A percentile compares a stretch with the other conserved stretches of the same genome.
phyloP scores from a whole-genome alignment of 192 early-diverging fungal genomes.

The Thamnidium elegans region DNA sequence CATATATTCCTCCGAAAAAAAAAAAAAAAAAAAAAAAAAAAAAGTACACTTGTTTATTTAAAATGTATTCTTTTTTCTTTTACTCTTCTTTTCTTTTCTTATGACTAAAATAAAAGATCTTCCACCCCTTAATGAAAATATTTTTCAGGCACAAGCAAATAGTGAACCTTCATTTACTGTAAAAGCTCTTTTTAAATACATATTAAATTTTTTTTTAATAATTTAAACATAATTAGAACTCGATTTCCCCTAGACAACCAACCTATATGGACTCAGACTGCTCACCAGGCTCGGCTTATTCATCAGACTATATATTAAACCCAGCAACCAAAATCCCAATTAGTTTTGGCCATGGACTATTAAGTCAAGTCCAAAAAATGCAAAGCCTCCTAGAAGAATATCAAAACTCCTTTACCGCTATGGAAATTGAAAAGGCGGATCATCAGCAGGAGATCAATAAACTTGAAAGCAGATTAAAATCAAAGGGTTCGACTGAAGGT shows the following conservation, averaged over 20 bases:
- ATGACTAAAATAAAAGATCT: too few species aligned
- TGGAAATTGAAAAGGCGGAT: too few species aligned
- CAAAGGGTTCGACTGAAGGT: constrained; percentile 1
- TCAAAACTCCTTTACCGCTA: background rate
- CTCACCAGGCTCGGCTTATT: too few species aligned
- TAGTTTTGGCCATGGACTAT: background rate
- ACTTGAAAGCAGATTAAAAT: background rate
- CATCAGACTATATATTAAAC: too few species aligned
- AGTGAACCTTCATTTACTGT: too few species aligned
- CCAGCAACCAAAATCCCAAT: background rate
- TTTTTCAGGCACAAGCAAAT: too few species aligned
- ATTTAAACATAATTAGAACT: too few species aligned
- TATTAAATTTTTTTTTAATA: background rate
- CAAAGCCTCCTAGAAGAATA: constrained; percentile 1
- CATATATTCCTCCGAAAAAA: constrained; percentile 4
- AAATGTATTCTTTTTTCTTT: background rate
- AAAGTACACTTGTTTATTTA: background rate
- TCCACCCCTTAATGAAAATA: too few species aligned
- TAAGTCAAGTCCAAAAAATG: background rate
- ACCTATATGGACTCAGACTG: too few species aligned
- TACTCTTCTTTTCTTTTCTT: background rate
- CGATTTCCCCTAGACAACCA: too few species aligned
- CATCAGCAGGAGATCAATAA: background rate
- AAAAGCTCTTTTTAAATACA: too few species aligned
- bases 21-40: constrained; percentile 10